Base-by-base conservation (phyloP, 2,329 filamentous ascomycete species). In the Salinomyces thailandicus region DNA sequence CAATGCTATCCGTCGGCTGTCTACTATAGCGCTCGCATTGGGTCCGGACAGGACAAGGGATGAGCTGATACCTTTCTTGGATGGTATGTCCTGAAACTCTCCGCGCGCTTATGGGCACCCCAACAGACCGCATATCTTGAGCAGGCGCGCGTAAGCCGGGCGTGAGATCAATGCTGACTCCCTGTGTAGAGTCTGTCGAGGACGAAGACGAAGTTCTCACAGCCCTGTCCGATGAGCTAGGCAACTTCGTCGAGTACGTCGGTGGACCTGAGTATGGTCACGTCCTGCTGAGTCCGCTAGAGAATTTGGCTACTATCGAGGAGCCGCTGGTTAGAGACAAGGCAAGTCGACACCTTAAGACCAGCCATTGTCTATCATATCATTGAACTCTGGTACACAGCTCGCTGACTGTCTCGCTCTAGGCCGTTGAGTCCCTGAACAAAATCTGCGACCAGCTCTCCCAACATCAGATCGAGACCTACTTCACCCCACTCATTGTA, bases 371-470 rank as follows among this genome's bases (percentile, higher is more conserved):
- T 27, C 49, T 31, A n/a, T 30, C 11, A 9, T 14, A 9, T 30
- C 27, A 35, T 28, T n/a, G n/a, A n/a, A n/a, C n/a, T 15, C n/a
- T 9, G 20, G 20, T 14, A 26, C 18, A 4, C 12, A 17, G 15
- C 8, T 15, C 24, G 5, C 19, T 16, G 15, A 30, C 15, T 14
- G 22, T 18, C 19, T 12, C 22, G 30, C 9, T 36, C 22, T 54
- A 95, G 89, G 91, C 91, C 48, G 91, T 98, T 59, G 93, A 98
- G 63, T 98, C 91, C 32, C 77, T 98, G 51, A 98, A 98, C 76
- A 98, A 95, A 71, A 96, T 98, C 62, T 96, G 91, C 74, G 77
- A 79, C 58, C 79, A 94, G 61, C 75, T 98, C 38, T 93, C 86
- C 34, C 70, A 85, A 53, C 75, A 85, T 62, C 91, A 98, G 69